These are phyloP conservation scores for Parathielavia appendiculata DNA, from an alignment of 495 filamentous ascomycete species.

Conservation along the genomic window DNA sequence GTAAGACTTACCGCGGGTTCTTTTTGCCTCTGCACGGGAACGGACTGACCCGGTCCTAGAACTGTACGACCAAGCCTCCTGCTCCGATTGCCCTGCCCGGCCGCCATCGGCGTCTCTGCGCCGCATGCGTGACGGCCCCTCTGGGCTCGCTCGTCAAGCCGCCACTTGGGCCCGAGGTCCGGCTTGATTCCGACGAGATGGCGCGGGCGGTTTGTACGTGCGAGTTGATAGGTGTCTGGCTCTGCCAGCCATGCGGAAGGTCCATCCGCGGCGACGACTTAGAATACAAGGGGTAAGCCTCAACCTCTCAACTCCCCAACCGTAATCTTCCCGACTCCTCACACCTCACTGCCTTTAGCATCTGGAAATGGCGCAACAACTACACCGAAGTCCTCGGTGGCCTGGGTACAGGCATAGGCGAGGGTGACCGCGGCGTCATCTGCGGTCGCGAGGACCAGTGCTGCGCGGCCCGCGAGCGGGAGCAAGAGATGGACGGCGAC, in stretches of 20 bases:
- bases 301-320: background rate
- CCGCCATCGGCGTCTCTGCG: constrained; percentile 75
- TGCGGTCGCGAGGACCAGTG: constrained; percentile 70
- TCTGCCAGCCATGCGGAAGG: constrained; percentile 75
- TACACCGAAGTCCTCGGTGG: constrained; percentile 77
- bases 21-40: background rate
- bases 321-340: background rate
- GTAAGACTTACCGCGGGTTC: constrained; percentile 42
- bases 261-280: constrained; percentile 61
- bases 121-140: constrained; percentile 62
- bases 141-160: constrained; percentile 43
- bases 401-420: constrained; percentile 78
- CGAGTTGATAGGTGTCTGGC: constrained; percentile 57
- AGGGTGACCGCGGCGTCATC: constrained; percentile 78
- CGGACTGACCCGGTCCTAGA: constrained; percentile 45
- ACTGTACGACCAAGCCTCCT: constrained; percentile 78
- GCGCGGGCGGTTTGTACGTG: constrained; percentile 65
- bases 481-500: constrained; percentile 76
- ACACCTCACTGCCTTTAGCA: constrained; percentile 35
- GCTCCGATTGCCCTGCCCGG: constrained; percentile 53
- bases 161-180: constrained; percentile 21
- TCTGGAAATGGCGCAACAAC: constrained; percentile 85
- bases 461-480: constrained; percentile 64
- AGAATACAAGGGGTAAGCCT: constrained; percentile 55
- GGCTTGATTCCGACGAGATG: constrained; percentile 41